Base-by-base conservation (phyloP, 495 filamentous ascomycete species). In the Diplogelasinospora grovesii region DNA sequence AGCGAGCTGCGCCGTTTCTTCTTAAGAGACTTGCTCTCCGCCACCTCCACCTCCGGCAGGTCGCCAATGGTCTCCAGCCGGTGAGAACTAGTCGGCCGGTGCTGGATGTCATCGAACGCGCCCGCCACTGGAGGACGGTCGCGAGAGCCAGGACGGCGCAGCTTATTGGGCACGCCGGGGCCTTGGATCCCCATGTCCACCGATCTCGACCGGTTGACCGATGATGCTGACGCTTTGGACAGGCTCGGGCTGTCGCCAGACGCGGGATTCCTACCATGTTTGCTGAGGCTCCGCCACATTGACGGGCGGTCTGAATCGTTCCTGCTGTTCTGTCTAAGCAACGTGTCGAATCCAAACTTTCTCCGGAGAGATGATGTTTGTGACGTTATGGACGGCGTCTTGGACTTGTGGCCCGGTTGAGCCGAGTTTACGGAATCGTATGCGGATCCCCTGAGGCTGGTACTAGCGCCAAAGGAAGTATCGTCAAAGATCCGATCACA, bases 1-100 rank as follows among this genome's bases (percentile, higher is more conserved):
- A 98, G 63, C 16, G 90, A 96, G 60, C 89, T 95, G 49, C 92
- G 81, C 45, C 92, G 73, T 65, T 93, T 96, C 64, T 82, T 86
- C 50, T 80, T 73, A 55, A 71, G 43, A 23, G 67, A 52, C 41
- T 69, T 76, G 22, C 50, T 45, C n/a, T 56, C 46, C 0, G 49
- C 39, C 27, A 60, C 49, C 34, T 67, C 68, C 39, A 56, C 53
- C 9, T 71, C 65, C 16, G 70, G 71, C n/a, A n/a, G n/a, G 41
- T 69, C 68, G 9, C 70, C 69, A 43, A 76, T 74, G 2, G 70
- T 71, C 43, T 73, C 60, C 15, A 54, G 57, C 25, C 65, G 57
- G 36, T 69, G 57, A 15, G 73, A 69, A 48, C 72, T 71, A 19
- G 56, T 53, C 19, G 74, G 64, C 10, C 71, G 61, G 36, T 66